These are phyloP conservation scores for Hymenoscyphus scutula DNA, from an alignment of 2,329 filamentous ascomycete species.

Conservation along the genomic window DNA sequence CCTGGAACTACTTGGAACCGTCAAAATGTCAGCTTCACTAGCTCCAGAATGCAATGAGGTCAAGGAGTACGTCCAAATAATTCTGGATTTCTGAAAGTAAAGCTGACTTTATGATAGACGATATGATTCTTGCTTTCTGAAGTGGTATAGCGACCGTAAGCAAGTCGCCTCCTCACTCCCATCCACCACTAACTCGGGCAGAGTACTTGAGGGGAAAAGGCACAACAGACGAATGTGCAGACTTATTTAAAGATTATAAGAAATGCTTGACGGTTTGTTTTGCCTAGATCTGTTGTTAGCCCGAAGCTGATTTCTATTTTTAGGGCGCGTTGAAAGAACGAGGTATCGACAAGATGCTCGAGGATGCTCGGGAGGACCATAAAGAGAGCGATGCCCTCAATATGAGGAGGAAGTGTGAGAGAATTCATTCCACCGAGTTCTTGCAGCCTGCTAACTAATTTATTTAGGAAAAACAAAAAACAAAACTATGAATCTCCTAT, in stretches of 20 bases:
- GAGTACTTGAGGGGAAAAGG: conserved; percentile 88
- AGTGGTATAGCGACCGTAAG: conserved; percentile 99
- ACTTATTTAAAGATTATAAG: conserved; percentile 85
- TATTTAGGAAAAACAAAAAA: neutral
- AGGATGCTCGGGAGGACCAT: conserved; percentile 85
- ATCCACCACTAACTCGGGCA: conserved; percentile 38
- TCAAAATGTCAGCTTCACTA: conserved; percentile 84
- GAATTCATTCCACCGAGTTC: neutral
- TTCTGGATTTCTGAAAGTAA: conserved; percentile 11
- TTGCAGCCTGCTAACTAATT: neutral
- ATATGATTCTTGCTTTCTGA: conserved; percentile 96
- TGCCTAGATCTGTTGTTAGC: neutral
- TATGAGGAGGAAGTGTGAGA: conserved; percentile 48
- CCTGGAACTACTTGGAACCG: neutral
- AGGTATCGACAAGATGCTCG: conserved; percentile 89
- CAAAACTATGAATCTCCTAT: neutral
- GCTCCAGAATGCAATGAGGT: conserved; percentile 93
- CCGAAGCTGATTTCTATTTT: conserved; percentile 8
- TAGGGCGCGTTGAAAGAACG: conserved; percentile 83
- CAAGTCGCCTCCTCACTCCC: conserved; percentile 21
- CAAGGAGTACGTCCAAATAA: conserved; percentile 69
- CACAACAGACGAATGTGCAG: conserved; percentile 78
- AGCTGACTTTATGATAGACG: conserved; percentile 52
- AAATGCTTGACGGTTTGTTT: conserved; percentile 70
- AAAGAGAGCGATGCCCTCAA: conserved; percentile 80